A percentile compares a stretch with the other conserved stretches of the same genome.
These are phyloP conservation scores for Stentor roeselii DNA, from an alignment of 73 alveolate genomes.

Conservation along the genomic window DNA sequence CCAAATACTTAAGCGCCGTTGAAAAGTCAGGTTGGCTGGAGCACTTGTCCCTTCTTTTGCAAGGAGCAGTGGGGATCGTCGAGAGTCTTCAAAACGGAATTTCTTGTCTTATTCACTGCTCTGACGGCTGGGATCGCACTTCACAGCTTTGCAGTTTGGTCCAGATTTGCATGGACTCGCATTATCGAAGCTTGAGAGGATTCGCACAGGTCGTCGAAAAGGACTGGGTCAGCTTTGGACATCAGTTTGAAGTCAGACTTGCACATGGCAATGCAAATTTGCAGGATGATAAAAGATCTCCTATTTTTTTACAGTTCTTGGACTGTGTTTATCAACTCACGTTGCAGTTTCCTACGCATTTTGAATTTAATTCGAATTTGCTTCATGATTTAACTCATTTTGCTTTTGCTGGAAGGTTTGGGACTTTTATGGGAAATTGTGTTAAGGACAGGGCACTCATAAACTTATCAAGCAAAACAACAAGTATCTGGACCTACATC, in stretches of 20 bases:
- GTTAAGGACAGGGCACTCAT: constrained; percentile 59
- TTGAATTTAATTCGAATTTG: constrained; percentile 69
- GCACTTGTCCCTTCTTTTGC: constrained; percentile 61
- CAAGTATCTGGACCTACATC: constrained; percentile 9
- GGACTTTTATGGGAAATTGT: constrained; percentile 80
- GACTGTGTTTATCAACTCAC: constrained; percentile 81
- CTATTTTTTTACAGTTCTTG: constrained; percentile 80
- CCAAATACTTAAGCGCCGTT: constrained; percentile 41
- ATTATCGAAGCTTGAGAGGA: constrained; percentile 81
- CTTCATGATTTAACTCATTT: constrained; percentile 66
- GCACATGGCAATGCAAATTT: constrained; percentile 56
- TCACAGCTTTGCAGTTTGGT: constrained; percentile 79
- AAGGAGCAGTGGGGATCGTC: constrained; percentile 53
- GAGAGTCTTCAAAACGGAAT: constrained; percentile 42
- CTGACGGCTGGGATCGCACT: constrained; percentile 98
- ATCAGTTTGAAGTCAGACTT: constrained; percentile 81
- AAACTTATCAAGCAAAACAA: background rate
- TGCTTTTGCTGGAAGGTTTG: constrained; percentile 69
- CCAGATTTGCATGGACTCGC: constrained; percentile 78
- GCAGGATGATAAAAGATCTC: constrained; percentile 76
- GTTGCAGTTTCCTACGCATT: constrained; percentile 67
- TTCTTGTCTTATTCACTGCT: constrained; percentile 85
- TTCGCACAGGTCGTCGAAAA: constrained; percentile 81
- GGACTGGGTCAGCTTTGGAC: constrained; percentile 94
- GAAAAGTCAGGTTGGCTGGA: constrained; percentile 84